Conservation (phyloP, 495 filamentous ascomycete genomes). For the Lindgomyces ingoldianus region DNA sequence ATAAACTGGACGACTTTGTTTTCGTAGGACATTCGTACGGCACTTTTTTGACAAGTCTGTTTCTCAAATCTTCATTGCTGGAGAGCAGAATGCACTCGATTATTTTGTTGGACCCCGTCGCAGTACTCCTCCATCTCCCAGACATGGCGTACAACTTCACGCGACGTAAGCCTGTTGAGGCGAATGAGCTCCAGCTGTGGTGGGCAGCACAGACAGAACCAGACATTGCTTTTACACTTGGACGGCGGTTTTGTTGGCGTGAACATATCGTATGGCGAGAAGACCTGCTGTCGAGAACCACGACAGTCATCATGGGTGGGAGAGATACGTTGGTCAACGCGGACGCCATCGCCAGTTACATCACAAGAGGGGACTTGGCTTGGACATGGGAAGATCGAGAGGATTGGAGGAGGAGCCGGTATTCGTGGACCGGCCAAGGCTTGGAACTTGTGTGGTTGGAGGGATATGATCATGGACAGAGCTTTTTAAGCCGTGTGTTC, state of each 20-base stretch:
- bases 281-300: slow-evolving; percentile 14
- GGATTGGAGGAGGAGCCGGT: slow-evolving; percentile 9
- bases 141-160: slow-evolving; percentile 43
- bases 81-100: slow-evolving; percentile 29
- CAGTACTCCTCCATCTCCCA: slow-evolving; percentile 38
- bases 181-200: slow-evolving; percentile 41
- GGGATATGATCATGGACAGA: slow-evolving; percentile 14
- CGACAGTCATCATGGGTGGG: slow-evolving; percentile 14
- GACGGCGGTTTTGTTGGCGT: slow-evolving; percentile 40
- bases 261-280: slow-evolving; percentile 41
- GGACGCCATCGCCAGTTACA: slow-evolving; percentile 4
- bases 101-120: slow-evolving; percentile 40
- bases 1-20: slow-evolving; percentile 31
- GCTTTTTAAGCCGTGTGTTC: neutral
- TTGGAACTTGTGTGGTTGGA: slow-evolving; percentile 21
- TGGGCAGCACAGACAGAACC: slow-evolving; percentile 39
- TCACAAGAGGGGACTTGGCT: slow-evolving; percentile 8
- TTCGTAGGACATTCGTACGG: slow-evolving; percentile 42
- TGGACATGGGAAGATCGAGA: slow-evolving; percentile 5
- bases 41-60: slow-evolving; percentile 34
- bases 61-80: slow-evolving; percentile 29
- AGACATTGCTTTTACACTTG: slow-evolving; percentile 35
- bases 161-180: slow-evolving; percentile 3
- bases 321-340: slow-evolving; percentile 20
- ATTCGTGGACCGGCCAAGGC: slow-evolving; percentile 9